Evolutionary conservation across 805 yeast genomes (phyloP).

Genomic region (Phaffomyces thermotolerans): DNA sequence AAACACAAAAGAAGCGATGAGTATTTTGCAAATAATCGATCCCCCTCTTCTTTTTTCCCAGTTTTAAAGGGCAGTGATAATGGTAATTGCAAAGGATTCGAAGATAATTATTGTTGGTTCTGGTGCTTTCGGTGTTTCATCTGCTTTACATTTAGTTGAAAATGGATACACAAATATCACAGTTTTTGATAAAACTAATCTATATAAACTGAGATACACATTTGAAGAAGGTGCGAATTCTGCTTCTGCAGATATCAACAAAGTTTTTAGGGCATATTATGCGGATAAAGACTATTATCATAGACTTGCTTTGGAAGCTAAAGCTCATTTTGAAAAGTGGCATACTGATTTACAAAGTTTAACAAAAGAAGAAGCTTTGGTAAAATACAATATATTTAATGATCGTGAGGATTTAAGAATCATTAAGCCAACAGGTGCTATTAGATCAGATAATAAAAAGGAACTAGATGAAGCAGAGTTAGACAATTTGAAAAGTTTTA

Average conservation of each 20-base stretch:
- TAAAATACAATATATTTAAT: constrained; percentile 10
- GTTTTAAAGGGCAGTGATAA: too few relatives aligned
- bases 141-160: constrained; percentile 34
- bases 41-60: too few relatives aligned
- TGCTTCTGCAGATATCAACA: constrained; percentile 36
- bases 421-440: constrained; percentile 12
- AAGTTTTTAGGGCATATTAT: constrained; percentile 32
- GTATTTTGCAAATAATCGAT: too few relatives aligned
- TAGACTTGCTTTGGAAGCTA: constrained; percentile 18
- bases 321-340: constrained; percentile 10
- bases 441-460: constrained; percentile 6
- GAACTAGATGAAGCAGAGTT: constrained; percentile 18
- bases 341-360: constrained; percentile 6
- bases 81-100: not conserved
- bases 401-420: constrained; percentile 8
- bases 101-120: constrained; percentile 37
- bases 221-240: constrained; percentile 33
- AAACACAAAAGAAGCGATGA: too few relatives aligned
- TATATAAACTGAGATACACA: constrained; percentile 22
- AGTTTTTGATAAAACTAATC: constrained; percentile 31
- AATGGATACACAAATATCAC: constrained; percentile 32
- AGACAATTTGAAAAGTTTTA: constrained; percentile 18
- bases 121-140: constrained; percentile 43
- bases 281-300: constrained; percentile 30
- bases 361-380: constrained; percentile 10